phyloP scores from a whole-genome alignment of 352 stramenopile species.

The Aphanomyces cochlioides region DNA sequence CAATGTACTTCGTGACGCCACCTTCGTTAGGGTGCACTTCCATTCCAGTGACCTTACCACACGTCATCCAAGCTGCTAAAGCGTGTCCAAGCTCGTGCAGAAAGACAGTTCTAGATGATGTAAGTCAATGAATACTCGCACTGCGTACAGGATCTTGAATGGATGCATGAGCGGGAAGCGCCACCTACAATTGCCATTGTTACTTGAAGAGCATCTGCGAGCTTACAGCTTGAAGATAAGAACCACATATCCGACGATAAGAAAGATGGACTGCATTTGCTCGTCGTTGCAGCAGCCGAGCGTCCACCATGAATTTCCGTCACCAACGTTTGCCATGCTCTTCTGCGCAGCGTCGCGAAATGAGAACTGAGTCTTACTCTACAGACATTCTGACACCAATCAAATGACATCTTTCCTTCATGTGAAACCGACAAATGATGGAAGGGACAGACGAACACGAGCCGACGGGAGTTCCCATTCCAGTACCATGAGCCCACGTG shows the following conservation, averaged over 20 bases:
- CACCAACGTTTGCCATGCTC: background rate
- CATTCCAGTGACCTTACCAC: conserved; percentile 82
- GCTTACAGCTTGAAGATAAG: conserved; percentile 83
- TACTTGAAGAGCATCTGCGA: too few relatives aligned
- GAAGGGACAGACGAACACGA: conserved; percentile 19
- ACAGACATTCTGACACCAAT: too few relatives aligned
- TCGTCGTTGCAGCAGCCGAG: conserved; percentile 87
- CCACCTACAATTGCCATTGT: conserved; percentile 49
- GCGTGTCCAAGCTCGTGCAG: conserved; percentile 83
- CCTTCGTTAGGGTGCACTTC: conserved; percentile 86
- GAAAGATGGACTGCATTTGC: conserved; percentile 82
- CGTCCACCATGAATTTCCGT: conserved; percentile 34
- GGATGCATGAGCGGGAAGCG: conserved; percentile 78
- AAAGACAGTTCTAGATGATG: conserved; percentile 68
- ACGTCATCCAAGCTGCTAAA: conserved; percentile 80
- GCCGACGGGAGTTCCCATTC: conserved; percentile 10
- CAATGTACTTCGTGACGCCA: conserved; percentile 78
- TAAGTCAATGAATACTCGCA: conserved; percentile 12
- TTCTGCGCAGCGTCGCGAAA: too few relatives aligned
- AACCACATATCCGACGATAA: conserved; percentile 81
- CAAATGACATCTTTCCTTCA: too few relatives aligned
- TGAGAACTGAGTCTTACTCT: too few relatives aligned
- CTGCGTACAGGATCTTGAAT: conserved; percentile 83
- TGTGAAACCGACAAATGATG: background rate
- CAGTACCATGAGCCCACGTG: conserved; percentile 1